Base-by-base conservation (phyloP, 805 yeast genomes). In the Saturnispora silvae region DNA sequence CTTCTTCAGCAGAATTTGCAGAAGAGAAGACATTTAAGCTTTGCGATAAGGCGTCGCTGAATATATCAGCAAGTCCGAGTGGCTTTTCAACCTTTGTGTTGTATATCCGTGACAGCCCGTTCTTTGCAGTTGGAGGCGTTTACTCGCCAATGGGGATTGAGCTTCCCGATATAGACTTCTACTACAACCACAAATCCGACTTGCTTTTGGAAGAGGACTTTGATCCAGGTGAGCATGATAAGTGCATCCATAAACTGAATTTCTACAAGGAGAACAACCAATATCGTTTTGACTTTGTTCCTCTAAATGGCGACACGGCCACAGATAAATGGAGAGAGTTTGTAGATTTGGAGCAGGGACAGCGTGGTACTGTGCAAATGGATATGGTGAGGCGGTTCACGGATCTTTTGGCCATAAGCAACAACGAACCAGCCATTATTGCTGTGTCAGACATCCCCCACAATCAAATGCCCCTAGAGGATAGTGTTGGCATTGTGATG, bases 391-490 rank as follows among this genome's bases (percentile, higher is more conserved):
- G 20, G 14, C 35, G 40, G 13, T 52, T 49, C 34, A 28, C 43
- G 2, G 42, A 44, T 8, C 10, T 34, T 5, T 33, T 52, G 23
- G 32, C 38, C 20, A 23, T 14, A 4, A 51, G 57, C 37, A 33
- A 45, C 14, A 49, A 52, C 27, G 45, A 48, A n/a, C 57, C 56
- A n/a, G 44, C 43, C 18, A 30, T 53, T 26, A 45, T 51, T 8
- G 40, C 43, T 10, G 27, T 40, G 1, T 45, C 45, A 3, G 44
- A 44, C 23, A 26, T 45, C 2, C 50, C 50, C 1, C 28, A 19
- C 3, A 32, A 20, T 1, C 45, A 27, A 28, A 42, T 50, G 6
- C 42, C 38, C 9, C n/a, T 52, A 1, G 49, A 49, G 16, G 38
- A 49, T 5, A 31, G 45, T 28, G 25, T 45, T 5, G 57, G 57